Conservation (phyloP, 129 eudicot species). For the Flaveria sonorensis region DNA sequence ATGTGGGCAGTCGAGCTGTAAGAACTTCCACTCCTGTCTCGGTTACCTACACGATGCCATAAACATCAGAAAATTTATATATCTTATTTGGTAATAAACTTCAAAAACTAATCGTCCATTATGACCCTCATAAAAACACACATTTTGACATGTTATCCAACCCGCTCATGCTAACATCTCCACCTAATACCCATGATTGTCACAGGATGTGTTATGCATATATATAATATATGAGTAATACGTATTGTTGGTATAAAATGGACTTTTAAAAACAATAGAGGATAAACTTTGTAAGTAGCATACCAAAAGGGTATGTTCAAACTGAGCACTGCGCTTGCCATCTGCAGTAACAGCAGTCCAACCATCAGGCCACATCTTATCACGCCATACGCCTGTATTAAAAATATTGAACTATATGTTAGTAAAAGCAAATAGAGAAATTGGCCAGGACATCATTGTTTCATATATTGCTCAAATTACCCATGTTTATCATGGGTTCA, state of each 20-base stretch:
- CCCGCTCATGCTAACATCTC: no score
- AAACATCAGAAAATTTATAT: not conserved
- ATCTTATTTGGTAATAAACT: not conserved
- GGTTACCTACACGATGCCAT: constrained; percentile 59
- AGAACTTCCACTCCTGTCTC: constrained; percentile 98
- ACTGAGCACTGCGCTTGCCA: constrained; percentile 97
- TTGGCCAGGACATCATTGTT: not conserved
- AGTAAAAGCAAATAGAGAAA: constrained; percentile 9
- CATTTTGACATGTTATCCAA: no score
- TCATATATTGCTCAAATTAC: constrained; percentile 34
- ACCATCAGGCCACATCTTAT: constrained; percentile 99
- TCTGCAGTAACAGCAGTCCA: constrained; percentile 97
- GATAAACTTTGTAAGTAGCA: not conserved
- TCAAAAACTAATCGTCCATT: not conserved
- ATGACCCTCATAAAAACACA: not conserved
- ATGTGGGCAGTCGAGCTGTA: constrained; percentile 81
- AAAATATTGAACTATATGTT: constrained; percentile 9
- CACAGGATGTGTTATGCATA: not conserved
- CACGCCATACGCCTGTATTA: constrained; percentile 87
- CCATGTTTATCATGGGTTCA: constrained; percentile 93
- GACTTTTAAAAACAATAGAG: not conserved
- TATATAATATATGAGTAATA: not conserved
- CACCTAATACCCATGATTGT: not conserved
- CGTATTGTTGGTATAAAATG: not conserved
- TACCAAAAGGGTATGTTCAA: constrained; percentile 97